Evolutionary conservation across 2,329 filamentous ascomycete species (phyloP).

Genomic region (Xylariaceae sp.): DNA sequence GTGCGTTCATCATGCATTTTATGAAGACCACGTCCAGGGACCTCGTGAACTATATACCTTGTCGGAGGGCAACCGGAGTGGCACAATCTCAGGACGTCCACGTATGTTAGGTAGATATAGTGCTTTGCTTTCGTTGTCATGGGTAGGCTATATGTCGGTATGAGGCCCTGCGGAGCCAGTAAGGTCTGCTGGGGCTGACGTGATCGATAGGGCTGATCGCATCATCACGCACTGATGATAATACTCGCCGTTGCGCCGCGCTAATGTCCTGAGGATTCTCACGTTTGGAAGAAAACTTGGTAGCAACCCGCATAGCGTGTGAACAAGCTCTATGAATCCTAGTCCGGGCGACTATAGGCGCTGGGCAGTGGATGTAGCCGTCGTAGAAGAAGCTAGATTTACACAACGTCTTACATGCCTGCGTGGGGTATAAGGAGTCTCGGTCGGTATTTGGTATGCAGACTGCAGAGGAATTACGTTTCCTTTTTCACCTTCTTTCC

Average conservation of each 20-base stretch:
- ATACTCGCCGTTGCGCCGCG: slow-evolving; percentile 1
- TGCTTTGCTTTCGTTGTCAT: slow-evolving; percentile 7
- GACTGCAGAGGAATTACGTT: slow-evolving; percentile 17
- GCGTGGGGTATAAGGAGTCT: slow-evolving; percentile 2
- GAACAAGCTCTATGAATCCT: neutral
- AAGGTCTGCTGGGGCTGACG: slow-evolving; percentile 37
- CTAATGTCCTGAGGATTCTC: slow-evolving; percentile 5
- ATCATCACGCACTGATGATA: slow-evolving; percentile 31
- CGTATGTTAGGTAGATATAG: slow-evolving; percentile 6
- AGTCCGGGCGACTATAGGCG: neutral
- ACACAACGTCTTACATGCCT: slow-evolving; percentile 1
- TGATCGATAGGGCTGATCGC: slow-evolving; percentile 41
- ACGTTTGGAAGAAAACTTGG: neutral
- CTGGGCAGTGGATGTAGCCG: slow-evolving; percentile 1
- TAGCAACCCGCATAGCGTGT: slow-evolving; percentile 12
- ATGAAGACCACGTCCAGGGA: neutral
- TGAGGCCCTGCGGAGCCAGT: slow-evolving; percentile 38
- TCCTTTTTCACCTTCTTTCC: slow-evolving; percentile 5
- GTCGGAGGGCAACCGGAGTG: slow-evolving; percentile 4
- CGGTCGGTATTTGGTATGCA: neutral
- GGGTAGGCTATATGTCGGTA: slow-evolving; percentile 12
- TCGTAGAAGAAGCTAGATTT: slow-evolving; percentile 4
- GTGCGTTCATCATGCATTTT: slow-evolving; percentile 9
- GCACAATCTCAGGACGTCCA: slow-evolving; percentile 14
- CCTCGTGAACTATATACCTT: slow-evolving; percentile 18